phyloP scores from a whole-genome alignment of 192 early-diverging fungal genomes.

The Entomortierella beljakovae region DNA sequence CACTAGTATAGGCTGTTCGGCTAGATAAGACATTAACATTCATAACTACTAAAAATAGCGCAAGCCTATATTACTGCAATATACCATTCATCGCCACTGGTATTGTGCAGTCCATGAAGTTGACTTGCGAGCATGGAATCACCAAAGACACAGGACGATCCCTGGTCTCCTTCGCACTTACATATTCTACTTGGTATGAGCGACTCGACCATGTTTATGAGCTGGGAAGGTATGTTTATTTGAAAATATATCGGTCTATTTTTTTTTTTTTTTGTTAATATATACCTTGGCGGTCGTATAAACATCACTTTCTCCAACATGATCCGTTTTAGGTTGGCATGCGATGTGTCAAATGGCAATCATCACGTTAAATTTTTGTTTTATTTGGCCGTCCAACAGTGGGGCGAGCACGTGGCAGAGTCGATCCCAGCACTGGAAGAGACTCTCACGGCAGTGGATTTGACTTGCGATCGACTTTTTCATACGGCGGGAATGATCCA shows the following conservation, averaged over 20 bases:
- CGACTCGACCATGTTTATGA: slow-evolving; percentile 41
- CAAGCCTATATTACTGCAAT: slow-evolving; percentile 49
- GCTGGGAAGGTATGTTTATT: slow-evolving; percentile 33
- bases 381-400: slow-evolving; percentile 45
- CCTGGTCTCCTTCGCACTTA: slow-evolving; percentile 40
- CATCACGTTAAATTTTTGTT: slow-evolving; percentile 48
- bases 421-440: slow-evolving; percentile 41
- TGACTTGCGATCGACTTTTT: slow-evolving; percentile 50
- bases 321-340: slow-evolving; percentile 20
- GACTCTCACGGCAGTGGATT: slow-evolving; percentile 41
- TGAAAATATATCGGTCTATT: background rate
- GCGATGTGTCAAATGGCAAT: slow-evolving; percentile 26
- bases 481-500: slow-evolving; percentile 50
- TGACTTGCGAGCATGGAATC: slow-evolving; percentile 36
- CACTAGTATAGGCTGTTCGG: too few relatives aligned
- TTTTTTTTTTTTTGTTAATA: too few relatives aligned
- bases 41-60: too few relatives aligned
- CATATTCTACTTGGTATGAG: slow-evolving; percentile 43
- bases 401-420: slow-evolving; percentile 41
- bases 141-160: slow-evolving; percentile 46
- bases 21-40: too few relatives aligned
- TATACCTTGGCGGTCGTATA: background rate
- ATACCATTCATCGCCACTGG: slow-evolving; percentile 33
- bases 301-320: background rate
- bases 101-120: slow-evolving; percentile 27